Evolutionary conservation across 2,329 filamentous ascomycete species (phyloP), one percentile per base, ranked within the genome.

Genomic region (Hypoxylon sp.): DNA sequence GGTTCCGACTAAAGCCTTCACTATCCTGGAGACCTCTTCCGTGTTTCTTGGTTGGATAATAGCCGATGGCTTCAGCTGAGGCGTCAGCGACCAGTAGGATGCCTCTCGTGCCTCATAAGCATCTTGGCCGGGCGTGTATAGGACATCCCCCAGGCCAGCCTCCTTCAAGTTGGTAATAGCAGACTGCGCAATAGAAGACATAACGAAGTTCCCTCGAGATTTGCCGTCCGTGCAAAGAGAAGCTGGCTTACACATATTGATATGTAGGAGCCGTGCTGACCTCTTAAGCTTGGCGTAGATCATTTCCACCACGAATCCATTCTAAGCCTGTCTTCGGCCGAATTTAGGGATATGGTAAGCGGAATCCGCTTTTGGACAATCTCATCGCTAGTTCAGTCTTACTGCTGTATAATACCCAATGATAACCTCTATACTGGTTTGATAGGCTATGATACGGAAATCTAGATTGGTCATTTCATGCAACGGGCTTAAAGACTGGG

Each of bases 21-120:
- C 37, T 6, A 60, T 60, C 42, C 62, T 69, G 13, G 72, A 71
- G 2, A 74, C 71, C 51, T 74, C 72, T 17, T 66, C 55, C 1
- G 71, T 69, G 46, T 42, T 65, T 13, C 67, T 69, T 6, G 72
- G 72, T 35, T 72, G 72, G 6, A 74, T 59, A 33, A 73, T 73
- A 47, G 59, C 63, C 68, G 64, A 71, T 14, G 72, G 72, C 19
- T 22, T 24, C 5, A 66, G 33, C 14, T 63, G 64, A 6, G 69
- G 52, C 3, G 68, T 67, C n/a, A 69, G 19, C 13, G 64, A 71
- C 70, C 70, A 72, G 52, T 71, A 72, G 14, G 70, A 69, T 1
- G 19, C 54, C 9, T 59, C 53, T 13, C 66, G 70, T 19, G 63
- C 63, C 8, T 61, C 47, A 13, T 72, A 71, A 2, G 29, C 29